phyloP scores from a whole-genome alignment of 805 yeast genomes.

The Nakazawaea peltata region DNA sequence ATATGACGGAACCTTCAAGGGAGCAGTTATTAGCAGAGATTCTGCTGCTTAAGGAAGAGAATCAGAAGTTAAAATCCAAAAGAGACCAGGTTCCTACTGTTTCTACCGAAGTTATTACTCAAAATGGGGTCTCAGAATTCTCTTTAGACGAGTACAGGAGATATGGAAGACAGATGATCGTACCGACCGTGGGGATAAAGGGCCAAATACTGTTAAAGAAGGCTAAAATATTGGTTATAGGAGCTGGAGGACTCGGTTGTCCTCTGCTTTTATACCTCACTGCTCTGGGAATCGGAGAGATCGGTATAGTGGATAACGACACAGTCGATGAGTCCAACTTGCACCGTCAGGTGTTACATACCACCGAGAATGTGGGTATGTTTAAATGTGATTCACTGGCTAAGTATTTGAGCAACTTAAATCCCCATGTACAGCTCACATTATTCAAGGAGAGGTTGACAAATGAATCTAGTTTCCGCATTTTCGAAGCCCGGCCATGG shows the following conservation, averaged over 20 bases:
- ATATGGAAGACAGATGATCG: slow-evolving; percentile 94
- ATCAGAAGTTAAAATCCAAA: no score
- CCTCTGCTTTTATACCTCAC: slow-evolving; percentile 81
- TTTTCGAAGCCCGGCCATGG: slow-evolving; percentile 42
- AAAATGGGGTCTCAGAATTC: no score
- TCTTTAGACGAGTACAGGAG: slow-evolving; percentile 66
- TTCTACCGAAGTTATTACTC: no score
- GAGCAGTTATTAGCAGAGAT: no score
- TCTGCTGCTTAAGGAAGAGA: no score
- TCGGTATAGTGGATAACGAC: slow-evolving; percentile 88
- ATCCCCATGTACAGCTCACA: slow-evolving; percentile 55
- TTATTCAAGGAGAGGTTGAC: slow-evolving; percentile 46
- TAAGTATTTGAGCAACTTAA: slow-evolving; percentile 39
- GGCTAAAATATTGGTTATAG: slow-evolving; percentile 66
- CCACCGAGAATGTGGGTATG: slow-evolving; percentile 56
- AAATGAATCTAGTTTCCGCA: slow-evolving; percentile 51
- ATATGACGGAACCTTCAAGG: no score
- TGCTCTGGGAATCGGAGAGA: slow-evolving; percentile 79
- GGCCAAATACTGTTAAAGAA: slow-evolving; percentile 54
- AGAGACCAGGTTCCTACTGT: no score
- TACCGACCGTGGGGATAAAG: slow-evolving; percentile 59
- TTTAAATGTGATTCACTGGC: slow-evolving; percentile 78
- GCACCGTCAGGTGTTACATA: slow-evolving; percentile 84
- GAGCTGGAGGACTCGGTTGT: slow-evolving; percentile 96
- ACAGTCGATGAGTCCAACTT: slow-evolving; percentile 76